A percentile compares a stretch with the other conserved stretches of the same genome.
phyloP scores from a whole-genome alignment of 2,329 filamentous ascomycete species.

The Sporothrix curviconia region DNA sequence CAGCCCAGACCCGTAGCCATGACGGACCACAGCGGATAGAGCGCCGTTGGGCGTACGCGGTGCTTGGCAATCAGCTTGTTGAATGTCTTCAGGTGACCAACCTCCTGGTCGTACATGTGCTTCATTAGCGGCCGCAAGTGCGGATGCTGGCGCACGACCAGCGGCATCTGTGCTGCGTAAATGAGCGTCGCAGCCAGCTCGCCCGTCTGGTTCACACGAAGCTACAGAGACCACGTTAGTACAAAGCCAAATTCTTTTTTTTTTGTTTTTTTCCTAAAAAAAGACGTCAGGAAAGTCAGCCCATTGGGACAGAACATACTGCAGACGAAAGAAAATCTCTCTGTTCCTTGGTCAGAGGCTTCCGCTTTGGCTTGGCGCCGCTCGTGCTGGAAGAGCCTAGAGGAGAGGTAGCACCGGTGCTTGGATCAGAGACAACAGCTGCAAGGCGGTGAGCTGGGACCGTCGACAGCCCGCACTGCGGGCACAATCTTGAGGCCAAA shows the following conservation, averaged over 20 bases:
- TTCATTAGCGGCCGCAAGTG: conserved; percentile 86
- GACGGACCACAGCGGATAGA: conserved; percentile 84
- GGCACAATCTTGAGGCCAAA: conserved; percentile 8
- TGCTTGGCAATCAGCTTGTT: conserved; percentile 77
- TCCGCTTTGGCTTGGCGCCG: conserved; percentile 33
- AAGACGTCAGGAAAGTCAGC: not conserved
- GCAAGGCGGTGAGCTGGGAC: conserved; percentile 14
- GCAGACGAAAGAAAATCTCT: conserved; percentile 69
- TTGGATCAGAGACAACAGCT: conserved; percentile 1
- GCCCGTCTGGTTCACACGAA: conserved; percentile 94
- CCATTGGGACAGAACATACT: conserved; percentile 34
- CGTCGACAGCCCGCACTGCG: conserved; percentile 16
- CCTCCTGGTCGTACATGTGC: conserved; percentile 98
- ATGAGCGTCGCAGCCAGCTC: conserved; percentile 96
- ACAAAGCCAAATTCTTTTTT: too few relatives aligned
- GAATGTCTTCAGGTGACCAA: conserved; percentile 78
- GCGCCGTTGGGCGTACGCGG: conserved; percentile 82
- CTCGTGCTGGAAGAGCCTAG: not conserved
- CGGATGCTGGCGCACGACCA: conserved; percentile 72
- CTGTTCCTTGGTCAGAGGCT: conserved; percentile 63
- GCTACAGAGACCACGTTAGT: conserved; percentile 35
- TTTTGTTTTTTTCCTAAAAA: too few relatives aligned
- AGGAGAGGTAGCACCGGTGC: not conserved
- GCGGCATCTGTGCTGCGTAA: conserved; percentile 81
- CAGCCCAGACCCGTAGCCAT: conserved; percentile 79